Conservation (phyloP, 2,329 filamentous ascomycete genomes). For the Bertia moriformis region DNA sequence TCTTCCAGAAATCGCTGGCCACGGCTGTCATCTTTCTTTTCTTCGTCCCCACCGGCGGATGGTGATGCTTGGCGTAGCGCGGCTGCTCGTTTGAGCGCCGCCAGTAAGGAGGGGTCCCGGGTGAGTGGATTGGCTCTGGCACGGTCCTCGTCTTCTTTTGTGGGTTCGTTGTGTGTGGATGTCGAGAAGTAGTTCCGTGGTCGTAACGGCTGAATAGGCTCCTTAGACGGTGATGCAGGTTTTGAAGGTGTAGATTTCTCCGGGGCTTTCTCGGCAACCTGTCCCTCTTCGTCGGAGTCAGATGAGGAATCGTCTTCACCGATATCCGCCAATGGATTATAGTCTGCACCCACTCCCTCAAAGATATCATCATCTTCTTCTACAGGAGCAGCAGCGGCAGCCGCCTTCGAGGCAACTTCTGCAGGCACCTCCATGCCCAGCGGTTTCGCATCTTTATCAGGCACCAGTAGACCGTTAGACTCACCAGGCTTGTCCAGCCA, state of each 20-base stretch:
- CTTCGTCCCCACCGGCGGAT: neutral
- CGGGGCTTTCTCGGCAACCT: constrained; percentile 5
- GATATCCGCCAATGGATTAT: constrained; percentile 40
- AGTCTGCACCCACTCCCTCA: constrained; percentile 40
- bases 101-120: neutral
- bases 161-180: neutral
- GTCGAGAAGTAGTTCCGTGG: neutral
- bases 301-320: constrained; percentile 29
- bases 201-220: neutral
- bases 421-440: constrained; percentile 33
- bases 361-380: constrained; percentile 49
- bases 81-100: neutral
- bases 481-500: constrained; percentile 27
- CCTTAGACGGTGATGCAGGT: neutral
- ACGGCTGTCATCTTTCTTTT: neutral
- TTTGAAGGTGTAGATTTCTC: neutral
- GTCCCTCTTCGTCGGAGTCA: constrained; percentile 20
- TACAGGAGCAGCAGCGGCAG: constrained; percentile 12
- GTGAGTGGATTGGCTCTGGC: neutral
- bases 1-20: neutral
- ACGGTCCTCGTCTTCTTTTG: neutral
- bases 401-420: constrained; percentile 18
- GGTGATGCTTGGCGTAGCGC: neutral
- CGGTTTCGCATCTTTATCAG: constrained; percentile 26
- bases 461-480: constrained; percentile 18